Base-by-base conservation (phyloP, 148 eudicot genomes). In the Fagopyrum tataricum region DNA sequence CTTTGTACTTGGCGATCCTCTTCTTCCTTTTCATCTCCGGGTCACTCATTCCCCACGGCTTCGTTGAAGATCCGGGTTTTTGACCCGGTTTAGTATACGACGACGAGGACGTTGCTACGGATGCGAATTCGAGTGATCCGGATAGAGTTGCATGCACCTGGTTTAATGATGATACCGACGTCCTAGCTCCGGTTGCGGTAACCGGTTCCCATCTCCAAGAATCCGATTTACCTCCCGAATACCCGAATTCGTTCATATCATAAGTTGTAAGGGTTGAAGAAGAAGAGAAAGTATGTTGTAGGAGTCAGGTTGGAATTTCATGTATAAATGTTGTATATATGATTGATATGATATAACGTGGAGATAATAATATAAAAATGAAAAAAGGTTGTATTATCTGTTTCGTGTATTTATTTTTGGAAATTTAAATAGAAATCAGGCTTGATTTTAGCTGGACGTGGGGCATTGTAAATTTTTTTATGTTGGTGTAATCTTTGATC, bases 1-100 rank as follows among this genome's bases (percentile, higher is more conserved):
- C 62, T 13, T 80, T 78, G 75, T 83, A 83, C 13, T 61, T 68
- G 9, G 70, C 83, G 42, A 87, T n/a, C 53, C 88, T 71, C 23
- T 71, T 75, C 72, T 76, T 82, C 77, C 84, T 75, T 61, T 79
- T 77, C 4, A 76, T 9, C 41, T 77, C 83, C 10, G 71, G 71
- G 71, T 67, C 44, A 21, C 40, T 67, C 44, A 67, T 39, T 21
- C 71, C 71, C 71, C 71, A 39, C 1, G 13, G 20, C 71, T n/a
- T n/a, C 5, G 71, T 13, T 7, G 42, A 13, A 9, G 71, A 67
- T 21, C 64, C 64, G 6, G 64, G 11, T 20, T 21, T 58, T 10
- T 23, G 37, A 23, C 37, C 64, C 37, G 37, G 8, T 23, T 58
- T 58, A 21, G 37, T 31, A 31, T 31, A 31, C 37, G 14, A 58